Evolutionary conservation across 768 basidiomycete species (phyloP), one percentile per base, ranked within the genome.

Genomic region (Lactarius deliciosus): DNA sequence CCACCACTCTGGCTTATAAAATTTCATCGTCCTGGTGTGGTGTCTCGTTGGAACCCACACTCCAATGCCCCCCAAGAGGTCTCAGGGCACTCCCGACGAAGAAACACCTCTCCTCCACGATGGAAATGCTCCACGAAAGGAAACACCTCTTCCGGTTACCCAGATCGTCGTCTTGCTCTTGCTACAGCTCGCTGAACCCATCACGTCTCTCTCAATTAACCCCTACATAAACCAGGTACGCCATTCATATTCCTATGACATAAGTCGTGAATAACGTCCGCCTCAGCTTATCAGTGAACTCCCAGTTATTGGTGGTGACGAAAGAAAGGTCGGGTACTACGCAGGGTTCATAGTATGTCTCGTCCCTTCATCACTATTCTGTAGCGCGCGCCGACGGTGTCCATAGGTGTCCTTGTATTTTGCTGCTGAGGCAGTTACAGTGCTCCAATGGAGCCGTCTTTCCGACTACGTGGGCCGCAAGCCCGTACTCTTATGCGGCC

Each of bases 381-480:
- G 50, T 53, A 10, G 25, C 13, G 7, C 13, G 7, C 45, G 6
- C n/a, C 41, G 25, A 53, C 13, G n/a, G 55, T 50, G 57, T 28
- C 11, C 22, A 1, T 61, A 82, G 82, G 78, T 81, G 67, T 83
- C 82, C 1, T 72, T 82, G 47, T 83, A 81, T 71, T 84, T 82
- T 69, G 74, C 74, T 43, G 78, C 81, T 9, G 79, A 83, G 68
- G 79, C 82, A 0, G 55, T 80, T 60, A 81, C 80, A 11, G 76
- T 81, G 43, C 70, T 82, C 20, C 79, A 81, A 65, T 83, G 82
- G 83, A 77, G 79, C 45, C 75, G 80, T 13, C 71, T 79, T 0
- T 84, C 83, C 0, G 81, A 83, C 65, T 74, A 74, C 6, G 75
- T 83, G 47, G 82, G 83, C 16, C 80, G 83, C 43, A 81, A 81